Base-by-base conservation (phyloP, 345 rosid genomes). In the Erysimum cheiranthoides region DNA sequence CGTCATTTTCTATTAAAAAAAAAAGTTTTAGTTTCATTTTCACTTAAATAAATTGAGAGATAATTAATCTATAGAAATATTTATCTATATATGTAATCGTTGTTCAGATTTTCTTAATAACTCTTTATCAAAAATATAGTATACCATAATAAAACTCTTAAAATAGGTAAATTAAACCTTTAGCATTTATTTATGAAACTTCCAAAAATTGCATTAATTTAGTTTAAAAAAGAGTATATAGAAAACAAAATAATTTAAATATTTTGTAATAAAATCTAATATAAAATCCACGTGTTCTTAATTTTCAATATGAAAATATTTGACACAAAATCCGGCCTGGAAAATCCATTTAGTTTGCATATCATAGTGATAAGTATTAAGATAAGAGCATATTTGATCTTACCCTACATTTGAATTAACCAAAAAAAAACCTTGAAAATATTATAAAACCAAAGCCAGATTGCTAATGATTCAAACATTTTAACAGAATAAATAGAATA, bases 361-460 rank as follows among this genome's bases (percentile, higher is more conserved):
- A 36, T 9, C 13, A 35, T 21, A 21, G 6, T 34, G 7, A 34
- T 66, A 2, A 21, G 14, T 36, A 21, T 32, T 8, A 67, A 47
- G 35, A 50, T 50, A 51, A 67, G 36, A 46, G 9, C 45, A 1
- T 59, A 8, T 35, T n/a, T 47, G 12, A 46, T 34, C 66, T 32
- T 34, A 46, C 11, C 42, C 12, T 8, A 21, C 8, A 25, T 25
- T 4, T 5, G 18, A 68, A 18, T 8, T 31, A 18, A 13, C 16
- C 31, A 49, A 18, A 49, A 4, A 25, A 2, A 39, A 21, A 30
- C 40, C 39, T 36, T 16, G 21, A 8, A 17, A 9, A 27, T 3
- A n/a, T 30, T 72, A 61, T 54, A 54, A 56, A 67, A 45, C 38
- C 65, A 65, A 56, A 17, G 46, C 21, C 47, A 52, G 12, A 46